These are phyloP conservation scores for Pecoramyces ruminantium DNA, from an alignment of 192 early-diverging fungal genomes.

Conservation along the genomic window DNA sequence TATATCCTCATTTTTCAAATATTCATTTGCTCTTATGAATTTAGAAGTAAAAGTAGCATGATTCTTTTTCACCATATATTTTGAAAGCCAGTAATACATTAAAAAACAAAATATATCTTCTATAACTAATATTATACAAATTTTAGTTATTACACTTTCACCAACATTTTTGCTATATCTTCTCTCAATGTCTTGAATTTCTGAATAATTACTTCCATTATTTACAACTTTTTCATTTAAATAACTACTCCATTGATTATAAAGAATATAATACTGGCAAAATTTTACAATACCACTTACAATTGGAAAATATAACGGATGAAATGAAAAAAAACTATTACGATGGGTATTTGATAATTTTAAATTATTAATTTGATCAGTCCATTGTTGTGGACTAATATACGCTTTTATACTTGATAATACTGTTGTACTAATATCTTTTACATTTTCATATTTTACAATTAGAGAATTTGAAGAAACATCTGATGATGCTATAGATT, in stretches of 20 bases:
- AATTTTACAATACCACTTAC: neutral
- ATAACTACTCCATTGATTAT: neutral
- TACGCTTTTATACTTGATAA: neutral
- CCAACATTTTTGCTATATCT: neutral
- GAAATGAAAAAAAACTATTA: neutral
- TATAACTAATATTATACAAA: neutral
- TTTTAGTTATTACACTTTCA: neutral
- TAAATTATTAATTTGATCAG: neutral
- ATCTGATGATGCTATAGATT: neutral
- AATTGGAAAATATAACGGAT: neutral
- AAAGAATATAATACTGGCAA: neutral
- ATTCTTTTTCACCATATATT: neutral
- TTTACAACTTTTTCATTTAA: neutral
- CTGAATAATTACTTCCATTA: neutral
- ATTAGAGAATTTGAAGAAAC: neutral
- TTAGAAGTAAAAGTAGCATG: neutral
- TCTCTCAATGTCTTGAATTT: neutral
- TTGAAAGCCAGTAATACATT: neutral
- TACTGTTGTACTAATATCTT: neutral
- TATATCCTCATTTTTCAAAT: neutral
- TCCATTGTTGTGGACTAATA: neutral
- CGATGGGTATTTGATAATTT: neutral
- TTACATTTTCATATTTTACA: neutral
- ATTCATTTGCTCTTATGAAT: neutral
- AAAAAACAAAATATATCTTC: neutral